Evolutionary conservation across 2,329 filamentous ascomycete species (phyloP).

Genomic region (Teratosphaeria zuluensis): DNA sequence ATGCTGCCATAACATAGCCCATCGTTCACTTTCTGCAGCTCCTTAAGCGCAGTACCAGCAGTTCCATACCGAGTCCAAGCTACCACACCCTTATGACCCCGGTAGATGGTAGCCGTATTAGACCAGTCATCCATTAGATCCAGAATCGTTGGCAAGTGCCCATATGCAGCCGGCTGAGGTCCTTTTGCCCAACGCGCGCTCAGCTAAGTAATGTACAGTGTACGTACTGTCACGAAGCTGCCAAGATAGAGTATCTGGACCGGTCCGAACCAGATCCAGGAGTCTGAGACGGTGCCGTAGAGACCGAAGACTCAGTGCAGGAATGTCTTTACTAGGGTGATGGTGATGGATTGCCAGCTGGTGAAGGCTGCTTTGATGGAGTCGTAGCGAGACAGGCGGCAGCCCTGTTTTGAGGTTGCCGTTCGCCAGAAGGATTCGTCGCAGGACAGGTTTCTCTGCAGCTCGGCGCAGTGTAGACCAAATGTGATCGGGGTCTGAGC

Average conservation of each 20-base stretch:
- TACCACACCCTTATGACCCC: background rate
- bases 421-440: constrained; percentile 3
- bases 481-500: background rate
- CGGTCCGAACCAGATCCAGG: background rate
- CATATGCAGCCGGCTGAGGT: constrained; percentile 1
- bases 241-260: background rate
- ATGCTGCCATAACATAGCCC: background rate
- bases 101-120: background rate
- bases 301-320: background rate
- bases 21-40: background rate
- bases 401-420: background rate
- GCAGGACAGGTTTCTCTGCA: constrained; percentile 1
- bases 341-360: background rate
- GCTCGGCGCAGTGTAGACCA: constrained; percentile 2
- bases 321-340: background rate
- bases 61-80: background rate
- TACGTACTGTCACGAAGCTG: background rate
- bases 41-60: background rate
- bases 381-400: too few species aligned
- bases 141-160: constrained; percentile 1
- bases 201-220: background rate
- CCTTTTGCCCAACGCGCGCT: background rate
- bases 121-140: constrained; percentile 3
- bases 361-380: too few species aligned
- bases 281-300: background rate